Evolutionary conservation across 441 rosid genomes (phyloP).

Genomic region (Macaranga tanarius): DNA sequence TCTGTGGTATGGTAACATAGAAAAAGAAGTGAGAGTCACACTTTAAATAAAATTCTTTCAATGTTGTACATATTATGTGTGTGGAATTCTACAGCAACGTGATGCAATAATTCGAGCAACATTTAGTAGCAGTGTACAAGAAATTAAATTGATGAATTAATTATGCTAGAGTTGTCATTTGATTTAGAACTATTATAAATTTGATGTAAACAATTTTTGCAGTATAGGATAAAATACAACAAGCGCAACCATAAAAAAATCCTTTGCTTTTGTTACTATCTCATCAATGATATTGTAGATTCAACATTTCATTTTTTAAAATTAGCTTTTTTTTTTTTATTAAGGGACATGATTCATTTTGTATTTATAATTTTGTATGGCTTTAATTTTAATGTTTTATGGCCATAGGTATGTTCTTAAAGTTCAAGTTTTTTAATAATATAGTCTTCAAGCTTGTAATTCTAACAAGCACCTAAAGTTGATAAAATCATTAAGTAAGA

Average conservation of each 20-base stretch:
- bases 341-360: background rate
- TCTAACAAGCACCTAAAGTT: background rate
- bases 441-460: background rate
- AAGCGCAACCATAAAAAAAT: background rate
- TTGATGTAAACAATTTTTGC: background rate
- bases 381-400: no score
- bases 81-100: background rate
- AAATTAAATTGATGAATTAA: background rate
- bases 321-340: background rate
- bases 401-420: no score
- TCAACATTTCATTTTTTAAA: background rate
- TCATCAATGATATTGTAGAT: no score
- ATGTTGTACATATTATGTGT: background rate
- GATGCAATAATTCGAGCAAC: background rate
- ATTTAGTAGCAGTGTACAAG: no score
- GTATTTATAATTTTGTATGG: background rate
- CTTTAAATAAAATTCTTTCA: slow-evolving; percentile 6
- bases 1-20: slow-evolving; percentile 64
- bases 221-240: background rate
- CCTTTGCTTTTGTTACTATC: no score
- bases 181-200: background rate
- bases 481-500: background rate
- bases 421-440: no score
- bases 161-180: background rate
- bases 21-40: slow-evolving; percentile 50